These are phyloP conservation scores for Entomortierella chlamydospora DNA, from an alignment of 192 early-diverging fungal genomes.

Conservation along the genomic window DNA sequence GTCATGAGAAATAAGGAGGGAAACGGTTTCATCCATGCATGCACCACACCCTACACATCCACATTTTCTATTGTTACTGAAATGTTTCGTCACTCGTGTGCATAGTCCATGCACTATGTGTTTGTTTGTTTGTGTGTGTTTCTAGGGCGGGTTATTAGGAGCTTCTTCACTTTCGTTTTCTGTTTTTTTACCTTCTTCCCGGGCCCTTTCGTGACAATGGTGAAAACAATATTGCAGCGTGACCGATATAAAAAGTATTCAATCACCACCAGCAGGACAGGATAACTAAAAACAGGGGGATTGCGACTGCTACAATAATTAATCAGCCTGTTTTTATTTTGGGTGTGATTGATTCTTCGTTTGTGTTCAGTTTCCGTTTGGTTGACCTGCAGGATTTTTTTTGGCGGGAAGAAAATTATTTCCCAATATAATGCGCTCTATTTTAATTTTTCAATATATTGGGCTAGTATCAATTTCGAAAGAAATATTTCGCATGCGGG, in stretches of 20 bases:
- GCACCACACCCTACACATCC: neutral
- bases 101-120: no score
- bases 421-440: neutral
- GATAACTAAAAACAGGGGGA: neutral
- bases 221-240: neutral
- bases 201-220: neutral
- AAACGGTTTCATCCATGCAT: slow-evolving; percentile 8
- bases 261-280: neutral
- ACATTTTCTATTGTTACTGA: neutral
- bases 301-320: neutral
- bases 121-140: neutral
- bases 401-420: slow-evolving; percentile 32
- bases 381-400: neutral
- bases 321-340: neutral
- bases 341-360: neutral
- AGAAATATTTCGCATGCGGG: neutral
- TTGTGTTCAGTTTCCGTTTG: slow-evolving; percentile 7
- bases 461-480: neutral
- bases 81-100: neutral
- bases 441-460: neutral
- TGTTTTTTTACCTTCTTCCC: slow-evolving; percentile 1
- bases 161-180: no score
- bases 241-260: neutral
- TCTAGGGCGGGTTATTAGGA: neutral
- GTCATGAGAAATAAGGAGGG: neutral